Percentiles rank a stretch among this genome's conserved stretches.
Evolutionary conservation across 345 rosid genomes (phyloP).

Genomic region (Pistacia atlantica): DNA sequence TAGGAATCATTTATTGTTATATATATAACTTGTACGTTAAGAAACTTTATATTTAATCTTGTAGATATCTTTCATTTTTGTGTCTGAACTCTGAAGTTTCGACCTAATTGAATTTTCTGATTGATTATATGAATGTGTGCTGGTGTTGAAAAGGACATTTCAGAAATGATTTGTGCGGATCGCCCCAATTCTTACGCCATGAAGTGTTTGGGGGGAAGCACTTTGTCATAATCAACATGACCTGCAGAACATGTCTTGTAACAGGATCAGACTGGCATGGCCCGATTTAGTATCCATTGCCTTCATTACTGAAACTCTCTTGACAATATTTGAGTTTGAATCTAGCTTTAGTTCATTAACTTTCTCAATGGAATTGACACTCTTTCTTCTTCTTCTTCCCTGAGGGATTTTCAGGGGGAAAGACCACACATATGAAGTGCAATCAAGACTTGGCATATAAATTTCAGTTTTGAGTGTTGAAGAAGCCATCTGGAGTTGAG

Average conservation of each 20-base stretch:
- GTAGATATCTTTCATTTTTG: no score
- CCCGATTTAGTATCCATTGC: constrained; percentile 1
- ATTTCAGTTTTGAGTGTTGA: background rate
- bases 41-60: no score
- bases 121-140: no score
- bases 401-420: background rate
- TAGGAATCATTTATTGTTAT: background rate
- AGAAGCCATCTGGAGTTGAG: background rate
- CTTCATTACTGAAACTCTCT: constrained; percentile 7
- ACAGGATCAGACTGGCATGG: constrained; percentile 23
- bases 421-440: background rate
- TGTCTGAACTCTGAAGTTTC: no score
- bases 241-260: background rate
- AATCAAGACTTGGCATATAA: background rate
- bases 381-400: background rate
- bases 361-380: background rate
- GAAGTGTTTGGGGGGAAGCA: constrained; percentile 13
- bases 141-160: background rate
- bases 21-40: no score
- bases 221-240: constrained; percentile 26
- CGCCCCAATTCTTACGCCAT: constrained; percentile 24
- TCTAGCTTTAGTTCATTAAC: background rate
- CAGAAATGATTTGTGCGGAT: constrained; percentile 15
- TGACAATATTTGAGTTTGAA: background rate
- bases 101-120: no score